Percentiles rank a stretch among this genome's conserved stretches.
These are phyloP conservation scores for Leptodontidium sp. DNA, from an alignment of 2,329 filamentous ascomycete genomes.

Conservation along the genomic window DNA sequence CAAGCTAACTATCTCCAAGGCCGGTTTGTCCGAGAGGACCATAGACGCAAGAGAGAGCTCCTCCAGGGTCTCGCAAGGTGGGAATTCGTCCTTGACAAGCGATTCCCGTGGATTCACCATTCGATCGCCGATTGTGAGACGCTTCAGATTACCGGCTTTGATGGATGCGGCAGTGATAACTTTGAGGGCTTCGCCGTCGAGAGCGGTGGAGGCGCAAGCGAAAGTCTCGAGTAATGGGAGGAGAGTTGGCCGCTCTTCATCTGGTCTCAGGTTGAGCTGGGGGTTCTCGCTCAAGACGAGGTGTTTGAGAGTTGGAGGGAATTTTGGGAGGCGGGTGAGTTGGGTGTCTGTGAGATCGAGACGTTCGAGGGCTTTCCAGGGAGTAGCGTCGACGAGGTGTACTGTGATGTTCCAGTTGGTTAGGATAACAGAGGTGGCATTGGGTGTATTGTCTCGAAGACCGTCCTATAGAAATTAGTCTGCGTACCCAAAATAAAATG, in stretches of 20 bases:
- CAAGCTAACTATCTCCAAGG: conserved; percentile 36
- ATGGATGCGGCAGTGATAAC: conserved; percentile 34
- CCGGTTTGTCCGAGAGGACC: conserved; percentile 30
- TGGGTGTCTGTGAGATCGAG: conserved; percentile 38
- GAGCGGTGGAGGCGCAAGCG: conserved; percentile 33
- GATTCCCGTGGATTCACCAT: conserved; percentile 7
- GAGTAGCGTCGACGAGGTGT: conserved; percentile 24
- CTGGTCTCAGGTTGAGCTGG: conserved; percentile 20
- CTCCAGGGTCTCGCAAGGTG: conserved; percentile 37
- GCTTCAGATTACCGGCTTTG: conserved; percentile 38
- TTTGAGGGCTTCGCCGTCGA: conserved; percentile 29
- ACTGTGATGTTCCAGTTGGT: conserved; percentile 30
- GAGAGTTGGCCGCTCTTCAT: conserved; percentile 13
- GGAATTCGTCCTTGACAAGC: conserved; percentile 35
- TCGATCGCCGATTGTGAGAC: conserved; percentile 38
- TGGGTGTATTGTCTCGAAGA: conserved; percentile 36
- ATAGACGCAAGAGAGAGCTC: conserved; percentile 36
- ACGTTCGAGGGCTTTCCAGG: conserved; percentile 36
- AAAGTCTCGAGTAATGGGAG: conserved; percentile 44
- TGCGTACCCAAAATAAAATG: neutral
- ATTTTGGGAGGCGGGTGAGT: conserved; percentile 33
- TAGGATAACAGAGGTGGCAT: conserved; percentile 34
- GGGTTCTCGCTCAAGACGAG: conserved; percentile 38
- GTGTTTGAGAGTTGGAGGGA: conserved; percentile 42
- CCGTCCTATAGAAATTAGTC: conserved; percentile 31